Evolutionary conservation across 129 eudicot species (phyloP), one percentile per base, ranked within the genome.

Genomic region (Chrysanthemum seticuspe): DNA sequence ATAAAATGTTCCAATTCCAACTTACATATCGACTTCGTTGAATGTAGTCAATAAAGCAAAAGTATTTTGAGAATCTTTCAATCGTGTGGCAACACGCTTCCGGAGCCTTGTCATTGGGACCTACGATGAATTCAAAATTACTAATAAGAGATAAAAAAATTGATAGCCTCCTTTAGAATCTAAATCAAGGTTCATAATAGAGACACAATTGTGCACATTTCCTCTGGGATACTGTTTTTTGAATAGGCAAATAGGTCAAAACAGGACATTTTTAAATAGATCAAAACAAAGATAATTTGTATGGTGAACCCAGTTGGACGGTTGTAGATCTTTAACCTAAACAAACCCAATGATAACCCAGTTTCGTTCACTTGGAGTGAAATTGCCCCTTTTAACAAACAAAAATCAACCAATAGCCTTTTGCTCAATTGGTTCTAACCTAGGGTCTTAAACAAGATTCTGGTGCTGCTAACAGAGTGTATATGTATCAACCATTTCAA

Each of bases 41-140:
- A 86, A 86, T 3, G 91, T 86, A 56, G 91, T 86, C 62, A 86
- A 74, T 79, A 86, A 57, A 16, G 91, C 91, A 83, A 86, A 86
- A n/a, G 91, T 86, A 53, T 86, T 86, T 71, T 86, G 91, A 66
- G 91, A 83, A 74, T 86, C 91, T 71, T 86, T 86, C 76, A 86
- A 76, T 59, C 91, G 84, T 14, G 88, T 81, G 45, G 91, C 91
- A 72, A 86, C 91, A 55, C 91, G 82, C 75, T 86, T 86, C 61
- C 91, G 72, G 40, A 86, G 88, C 70, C 91, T 83, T 50, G 91
- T 86, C 91, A 86, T 86, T n/a, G 91, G 91, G 80, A 86, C 91
- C 91, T 86, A 62, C 40, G 64, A 2, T 25, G 50, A 63, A 5
- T 16, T 56, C 9, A 48, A 49, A 21, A 36, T 21, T 36, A 29